Percentiles rank a stretch among this genome's conserved stretches.
phyloP scores from a whole-genome alignment of 805 yeast species.

The Deakozyma indianensis region DNA sequence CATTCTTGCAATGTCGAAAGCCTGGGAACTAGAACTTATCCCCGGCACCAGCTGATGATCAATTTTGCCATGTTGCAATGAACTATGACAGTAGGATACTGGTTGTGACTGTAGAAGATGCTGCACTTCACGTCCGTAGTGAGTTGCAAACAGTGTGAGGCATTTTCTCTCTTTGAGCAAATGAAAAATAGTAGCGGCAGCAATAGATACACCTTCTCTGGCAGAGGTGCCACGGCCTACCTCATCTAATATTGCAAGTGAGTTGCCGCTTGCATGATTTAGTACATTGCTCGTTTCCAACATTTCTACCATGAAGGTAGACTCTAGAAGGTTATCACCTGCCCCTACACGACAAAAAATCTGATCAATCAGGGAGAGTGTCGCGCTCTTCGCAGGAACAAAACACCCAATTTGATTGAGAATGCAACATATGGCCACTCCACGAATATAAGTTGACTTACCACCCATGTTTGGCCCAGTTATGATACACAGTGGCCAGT shows the following conservation, averaged over 20 bases:
- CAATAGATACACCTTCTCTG: slow-evolving; percentile 71
- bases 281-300: slow-evolving; percentile 63
- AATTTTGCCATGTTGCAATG: slow-evolving; percentile 15
- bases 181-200: slow-evolving; percentile 57
- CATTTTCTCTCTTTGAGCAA: slow-evolving; percentile 42
- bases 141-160: slow-evolving; percentile 80
- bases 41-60: slow-evolving; percentile 9
- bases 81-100: slow-evolving; percentile 12
- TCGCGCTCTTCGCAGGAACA: slow-evolving; percentile 51
- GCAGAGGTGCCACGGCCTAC: slow-evolving; percentile 86
- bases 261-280: slow-evolving; percentile 45
- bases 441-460: slow-evolving; percentile 62
- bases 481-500: slow-evolving; percentile 37
- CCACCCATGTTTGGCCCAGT: slow-evolving; percentile 93
- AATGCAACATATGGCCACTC: slow-evolving; percentile 50
- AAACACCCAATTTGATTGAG: slow-evolving; percentile 67
- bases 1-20: background rate
- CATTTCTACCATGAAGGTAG: slow-evolving; percentile 94
- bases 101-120: slow-evolving; percentile 22
- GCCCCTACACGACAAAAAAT: slow-evolving; percentile 73
- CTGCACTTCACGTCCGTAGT: slow-evolving; percentile 49
- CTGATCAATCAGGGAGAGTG: slow-evolving; percentile 59
- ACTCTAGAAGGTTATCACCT: slow-evolving; percentile 57
- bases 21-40: background rate
- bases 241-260: slow-evolving; percentile 74